Conservation (phyloP, 169 alveolate species). For the Besnoitia besnoiti region DNA sequence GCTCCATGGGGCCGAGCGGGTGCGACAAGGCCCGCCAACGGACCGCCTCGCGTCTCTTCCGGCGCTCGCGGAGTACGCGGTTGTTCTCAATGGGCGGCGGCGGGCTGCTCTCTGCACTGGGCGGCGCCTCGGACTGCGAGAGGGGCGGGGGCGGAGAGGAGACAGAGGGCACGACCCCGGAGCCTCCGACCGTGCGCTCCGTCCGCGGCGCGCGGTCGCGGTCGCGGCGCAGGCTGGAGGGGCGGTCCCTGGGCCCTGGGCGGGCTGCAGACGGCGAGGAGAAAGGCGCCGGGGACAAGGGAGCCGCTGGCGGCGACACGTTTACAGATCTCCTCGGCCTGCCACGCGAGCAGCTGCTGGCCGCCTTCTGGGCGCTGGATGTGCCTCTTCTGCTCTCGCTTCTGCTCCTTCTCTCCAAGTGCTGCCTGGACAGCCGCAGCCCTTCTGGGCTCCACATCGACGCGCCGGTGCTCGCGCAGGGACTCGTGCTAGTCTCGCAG, state of each 20-base stretch:
- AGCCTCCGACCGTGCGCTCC: neutral
- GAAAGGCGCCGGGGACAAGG: neutral
- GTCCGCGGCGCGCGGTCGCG: neutral
- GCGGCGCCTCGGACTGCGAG: neutral
- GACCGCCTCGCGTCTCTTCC: neutral
- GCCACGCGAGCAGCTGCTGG: conserved; percentile 54
- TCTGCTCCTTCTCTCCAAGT: conserved; percentile 61
- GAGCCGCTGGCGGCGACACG: neutral
- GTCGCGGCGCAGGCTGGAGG: neutral
- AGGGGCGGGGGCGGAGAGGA: neutral
- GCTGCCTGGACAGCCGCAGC: conserved; percentile 50
- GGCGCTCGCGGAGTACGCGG: neutral
- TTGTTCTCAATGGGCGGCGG: neutral
- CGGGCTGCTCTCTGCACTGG: neutral
- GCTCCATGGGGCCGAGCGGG: conserved; percentile 20
- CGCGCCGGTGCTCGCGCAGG: conserved; percentile 66
- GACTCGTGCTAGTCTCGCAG: conserved; percentile 55
- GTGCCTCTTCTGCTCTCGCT: conserved; percentile 58
- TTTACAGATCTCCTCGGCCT: neutral
- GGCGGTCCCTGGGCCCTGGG: neutral
- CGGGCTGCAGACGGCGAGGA: neutral
- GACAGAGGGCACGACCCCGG: neutral
- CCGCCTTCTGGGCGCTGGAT: conserved; percentile 63
- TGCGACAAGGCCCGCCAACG: neutral
- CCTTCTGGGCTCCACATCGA: conserved; percentile 62